Conservation (phyloP, 2,329 filamentous ascomycete genomes). For the Aspergillus costaricaensis region DNA sequence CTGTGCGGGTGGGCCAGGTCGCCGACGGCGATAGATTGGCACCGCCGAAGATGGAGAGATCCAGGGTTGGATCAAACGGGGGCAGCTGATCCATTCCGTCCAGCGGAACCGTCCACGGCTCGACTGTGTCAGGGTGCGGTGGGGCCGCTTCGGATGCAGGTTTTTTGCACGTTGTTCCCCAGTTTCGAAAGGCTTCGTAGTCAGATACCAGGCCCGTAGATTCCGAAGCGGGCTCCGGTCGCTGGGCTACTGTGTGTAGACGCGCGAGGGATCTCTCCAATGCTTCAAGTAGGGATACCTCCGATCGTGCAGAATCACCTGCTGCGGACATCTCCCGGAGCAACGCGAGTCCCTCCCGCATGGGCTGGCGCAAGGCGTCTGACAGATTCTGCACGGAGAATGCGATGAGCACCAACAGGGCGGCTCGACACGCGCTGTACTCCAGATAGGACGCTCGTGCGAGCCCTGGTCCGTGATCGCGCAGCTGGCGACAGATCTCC, state of each 20-base stretch:
- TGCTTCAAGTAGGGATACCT: conserved; percentile 34
- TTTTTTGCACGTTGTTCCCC: conserved; percentile 18
- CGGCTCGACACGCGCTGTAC: conserved; percentile 39
- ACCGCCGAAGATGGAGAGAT: conserved; percentile 19
- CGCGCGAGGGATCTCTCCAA: conserved; percentile 30
- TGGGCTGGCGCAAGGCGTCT: conserved; percentile 21
- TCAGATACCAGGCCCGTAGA: not conserved
- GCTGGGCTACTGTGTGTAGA: conserved; percentile 12
- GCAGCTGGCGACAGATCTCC: conserved; percentile 27
- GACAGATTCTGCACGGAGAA: conserved; percentile 32
- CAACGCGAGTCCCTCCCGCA: conserved; percentile 31
- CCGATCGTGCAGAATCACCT: conserved; percentile 35
- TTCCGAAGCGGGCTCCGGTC: not conserved
- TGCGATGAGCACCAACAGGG: conserved; percentile 38
- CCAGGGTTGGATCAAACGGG: conserved; percentile 15
- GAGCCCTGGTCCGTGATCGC: conserved; percentile 26
- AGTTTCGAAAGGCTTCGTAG: conserved; percentile 24
- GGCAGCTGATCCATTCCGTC: conserved; percentile 11
- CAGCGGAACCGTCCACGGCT: not conserved
- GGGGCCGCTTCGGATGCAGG: not conserved
- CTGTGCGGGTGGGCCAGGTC: conserved; percentile 21
- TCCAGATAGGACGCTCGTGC: conserved; percentile 39
- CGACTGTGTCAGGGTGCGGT: not conserved
- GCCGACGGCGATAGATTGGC: conserved; percentile 15
- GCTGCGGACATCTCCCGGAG: conserved; percentile 35